Conservation (phyloP, 1,284 basidiomycete genomes). For the Porogramme epimiltina region DNA sequence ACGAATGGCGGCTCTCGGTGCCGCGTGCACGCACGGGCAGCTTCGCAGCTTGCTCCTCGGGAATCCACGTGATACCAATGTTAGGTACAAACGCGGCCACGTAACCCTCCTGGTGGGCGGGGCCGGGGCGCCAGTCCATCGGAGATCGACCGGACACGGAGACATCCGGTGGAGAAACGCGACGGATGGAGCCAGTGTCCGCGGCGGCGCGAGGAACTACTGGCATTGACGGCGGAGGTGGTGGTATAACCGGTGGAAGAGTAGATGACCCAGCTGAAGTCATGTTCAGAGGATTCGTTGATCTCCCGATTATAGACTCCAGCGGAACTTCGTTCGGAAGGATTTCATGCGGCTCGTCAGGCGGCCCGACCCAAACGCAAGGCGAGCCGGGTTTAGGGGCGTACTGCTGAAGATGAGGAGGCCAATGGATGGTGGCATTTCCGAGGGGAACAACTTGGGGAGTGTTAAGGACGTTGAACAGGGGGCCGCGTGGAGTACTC, state of each 20-base stretch:
- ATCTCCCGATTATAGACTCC: neutral
- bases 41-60: slow-evolving; percentile 8
- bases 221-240: neutral
- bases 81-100: slow-evolving; percentile 6
- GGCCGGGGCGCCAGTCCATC: slow-evolving; percentile 6
- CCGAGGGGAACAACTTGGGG: neutral
- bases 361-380: neutral
- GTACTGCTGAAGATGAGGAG: neutral
- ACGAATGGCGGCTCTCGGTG: slow-evolving; percentile 7
- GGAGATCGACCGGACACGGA: slow-evolving; percentile 2
- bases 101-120: slow-evolving; percentile 7
- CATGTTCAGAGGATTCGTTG: no score
- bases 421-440: neutral
- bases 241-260: neutral
- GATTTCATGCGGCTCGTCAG: neutral
- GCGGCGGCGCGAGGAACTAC: neutral
- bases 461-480: neutral
- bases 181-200: slow-evolving; percentile 8
- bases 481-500: slow-evolving; percentile 11
- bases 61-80: slow-evolving; percentile 8
- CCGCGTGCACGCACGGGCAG: slow-evolving; percentile 11
- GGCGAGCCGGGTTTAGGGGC: neutral
- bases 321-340: slow-evolving; percentile 3
- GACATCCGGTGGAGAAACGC: neutral
- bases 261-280: neutral